Base-by-base conservation (phyloP, 2,329 filamentous ascomycete genomes). In the Penicillium fuscoglaucum region DNA sequence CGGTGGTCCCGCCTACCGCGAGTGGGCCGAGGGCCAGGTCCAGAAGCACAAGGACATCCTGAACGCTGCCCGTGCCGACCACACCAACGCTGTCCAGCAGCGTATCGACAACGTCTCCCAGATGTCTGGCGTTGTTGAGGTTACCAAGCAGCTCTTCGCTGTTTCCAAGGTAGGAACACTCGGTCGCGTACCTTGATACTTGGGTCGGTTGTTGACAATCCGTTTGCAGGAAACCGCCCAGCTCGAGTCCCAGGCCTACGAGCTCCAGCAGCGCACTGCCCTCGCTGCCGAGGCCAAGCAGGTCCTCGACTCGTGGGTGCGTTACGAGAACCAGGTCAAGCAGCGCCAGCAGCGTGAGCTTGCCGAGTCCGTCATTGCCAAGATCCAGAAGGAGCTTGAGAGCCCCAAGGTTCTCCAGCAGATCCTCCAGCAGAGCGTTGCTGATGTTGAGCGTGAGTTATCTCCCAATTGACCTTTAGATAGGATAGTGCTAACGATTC, bases 321-420 rank as follows among this genome's bases (percentile, higher is more conserved):
- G 95, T 77, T 99, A 99, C 80, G 95, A 99, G 84, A 83, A 90
- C 72, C 95, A 98, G 84, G 93, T 99, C 75, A 99, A 98, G 90
- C 90, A 93, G 84, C 90, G 95, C 78, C 92, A 99, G 84, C 95
- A 99, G 86, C 89, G 85, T 80, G 95, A 99, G 85, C 87, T 99
- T 67, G 91, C 95, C 66, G 88, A 96, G 76, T 87, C 82, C 78
- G 84, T 99, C 79, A 98, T 99, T 74, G 87, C 90, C 84, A 99
- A 97, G 87, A 95, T 98, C 76, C 89, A 90, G 80, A 98, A 98
- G 87, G 93, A 98, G 85, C 87, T 99, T 59, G 91, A 97, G 86
- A 97, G 90, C 86, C 95, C 96, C 78, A 98, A 93, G 87, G 85
- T 89, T 68, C 88, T 99, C 72, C 91, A 97, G 85, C 92, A 97